Evolutionary conservation across 768 basidiomycete species (phyloP).

Genomic region (Serpula lacrymans): DNA sequence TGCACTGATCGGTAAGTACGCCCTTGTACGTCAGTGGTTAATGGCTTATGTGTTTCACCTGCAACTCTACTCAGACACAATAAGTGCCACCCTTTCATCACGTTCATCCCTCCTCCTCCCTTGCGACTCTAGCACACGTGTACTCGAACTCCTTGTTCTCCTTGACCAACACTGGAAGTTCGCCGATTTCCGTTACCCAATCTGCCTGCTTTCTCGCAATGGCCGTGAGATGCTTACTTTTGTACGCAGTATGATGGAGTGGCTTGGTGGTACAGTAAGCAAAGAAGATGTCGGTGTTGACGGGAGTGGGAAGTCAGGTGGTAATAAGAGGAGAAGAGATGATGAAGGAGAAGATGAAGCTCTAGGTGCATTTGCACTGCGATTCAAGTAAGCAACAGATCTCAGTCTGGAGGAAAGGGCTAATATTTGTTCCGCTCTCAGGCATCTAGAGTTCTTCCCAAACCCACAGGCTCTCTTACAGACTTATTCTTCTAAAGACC

Average conservation of each 20-base stretch:
- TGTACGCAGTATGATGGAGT: conserved; percentile 97
- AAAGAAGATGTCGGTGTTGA: conserved; percentile 90
- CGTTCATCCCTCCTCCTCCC: conserved; percentile 85
- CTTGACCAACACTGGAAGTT: conserved; percentile 98
- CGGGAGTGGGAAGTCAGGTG: conserved; percentile 50
- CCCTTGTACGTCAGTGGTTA: background rate
- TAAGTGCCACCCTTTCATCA: conserved; percentile 80
- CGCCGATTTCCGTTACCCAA: conserved; percentile 77
- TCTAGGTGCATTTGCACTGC: conserved; percentile 78
- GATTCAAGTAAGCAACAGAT: conserved; percentile 90
- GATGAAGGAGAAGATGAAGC: conserved; percentile 81
- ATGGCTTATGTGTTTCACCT: conserved; percentile 4
- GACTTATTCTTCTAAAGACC: conserved; percentile 80
- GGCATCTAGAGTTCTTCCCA: conserved; percentile 90
- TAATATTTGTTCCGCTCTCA: conserved; percentile 27
- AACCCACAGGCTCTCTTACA: conserved; percentile 77
- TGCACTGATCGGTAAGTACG: conserved; percentile 70
- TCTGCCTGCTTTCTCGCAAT: conserved; percentile 90
- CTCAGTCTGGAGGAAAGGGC: too few relatives aligned
- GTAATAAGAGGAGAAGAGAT: conserved; percentile 48
- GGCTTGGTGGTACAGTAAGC: conserved; percentile 94
- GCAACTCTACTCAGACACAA: conserved; percentile 56
- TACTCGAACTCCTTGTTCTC: conserved; percentile 92
- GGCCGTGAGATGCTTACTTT: conserved; percentile 92
- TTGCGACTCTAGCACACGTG: conserved; percentile 90